These are phyloP conservation scores for Zygotorulaspora mrakii DNA, from an alignment of 1,139 yeast genomes.

Conservation along the genomic window DNA sequence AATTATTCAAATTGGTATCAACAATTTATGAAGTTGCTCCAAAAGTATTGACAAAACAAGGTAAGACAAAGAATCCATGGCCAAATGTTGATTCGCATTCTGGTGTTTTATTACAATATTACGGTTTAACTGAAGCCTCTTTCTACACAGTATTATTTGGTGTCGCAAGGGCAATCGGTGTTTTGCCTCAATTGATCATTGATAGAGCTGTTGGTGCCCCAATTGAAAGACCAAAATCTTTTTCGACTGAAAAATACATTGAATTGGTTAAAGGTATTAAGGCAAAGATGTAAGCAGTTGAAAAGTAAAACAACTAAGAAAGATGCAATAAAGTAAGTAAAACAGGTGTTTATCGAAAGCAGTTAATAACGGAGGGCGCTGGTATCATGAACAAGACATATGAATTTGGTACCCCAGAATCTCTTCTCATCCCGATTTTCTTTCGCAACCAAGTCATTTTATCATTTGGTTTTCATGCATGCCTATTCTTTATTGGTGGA, in stretches of 20 bases:
- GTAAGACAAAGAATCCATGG: constrained; percentile 98
- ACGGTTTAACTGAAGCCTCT: constrained; percentile 91
- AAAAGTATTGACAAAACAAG: constrained; percentile 89
- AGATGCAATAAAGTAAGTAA: background rate
- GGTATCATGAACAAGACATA: too few relatives aligned
- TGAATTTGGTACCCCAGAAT: too few relatives aligned
- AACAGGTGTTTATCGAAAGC: too few relatives aligned
- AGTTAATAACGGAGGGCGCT: too few relatives aligned
- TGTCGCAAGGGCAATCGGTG: constrained; percentile 97
- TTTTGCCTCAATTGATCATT: constrained; percentile 91
- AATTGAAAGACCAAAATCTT: constrained; percentile 96
- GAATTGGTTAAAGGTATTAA: constrained; percentile 40
- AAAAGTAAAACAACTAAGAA: background rate
- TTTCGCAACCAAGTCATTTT: too few relatives aligned
- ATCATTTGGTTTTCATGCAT: too few relatives aligned
- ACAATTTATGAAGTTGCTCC: constrained; percentile 95
- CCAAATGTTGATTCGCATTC: constrained; percentile 98
- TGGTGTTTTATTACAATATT: constrained; percentile 94
- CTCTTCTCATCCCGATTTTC: too few relatives aligned
- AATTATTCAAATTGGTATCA: constrained; percentile 83
- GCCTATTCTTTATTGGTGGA: too few relatives aligned
- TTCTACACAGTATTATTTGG: constrained; percentile 98
- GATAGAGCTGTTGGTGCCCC: constrained; percentile 95
- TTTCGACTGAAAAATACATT: constrained; percentile 57
- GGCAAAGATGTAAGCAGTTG: constrained; percentile 15